These are phyloP conservation scores for Lactifluus echinatus DNA, from an alignment of 768 basidiomycete species.

Conservation along the genomic window DNA sequence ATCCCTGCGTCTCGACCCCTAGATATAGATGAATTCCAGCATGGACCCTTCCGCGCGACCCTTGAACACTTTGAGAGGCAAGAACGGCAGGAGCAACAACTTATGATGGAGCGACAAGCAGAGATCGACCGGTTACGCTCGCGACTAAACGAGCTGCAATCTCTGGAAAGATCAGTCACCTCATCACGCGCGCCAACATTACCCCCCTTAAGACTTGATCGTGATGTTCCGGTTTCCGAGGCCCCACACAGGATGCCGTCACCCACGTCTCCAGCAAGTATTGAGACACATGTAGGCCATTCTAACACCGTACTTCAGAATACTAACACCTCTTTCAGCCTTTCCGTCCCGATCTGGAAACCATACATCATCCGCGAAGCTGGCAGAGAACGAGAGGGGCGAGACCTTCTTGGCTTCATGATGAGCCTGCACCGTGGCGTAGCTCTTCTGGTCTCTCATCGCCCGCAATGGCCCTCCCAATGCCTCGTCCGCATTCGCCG, in stretches of 20 bases:
- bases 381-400: conserved; percentile 9
- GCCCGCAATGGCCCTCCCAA: background rate
- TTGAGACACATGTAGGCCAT: background rate
- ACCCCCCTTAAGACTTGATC: conserved; percentile 18
- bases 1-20: conserved; percentile 4
- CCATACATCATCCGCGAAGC: conserved; percentile 7
- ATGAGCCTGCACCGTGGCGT: conserved; percentile 5
- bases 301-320: background rate
- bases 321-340: conserved; percentile 4
- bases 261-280: background rate
- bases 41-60: conserved; percentile 26
- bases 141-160: conserved; percentile 13
- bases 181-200: conserved; percentile 17
- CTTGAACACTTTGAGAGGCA: conserved; percentile 11
- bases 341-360: conserved; percentile 7
- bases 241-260: conserved; percentile 3
- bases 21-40: conserved; percentile 23
- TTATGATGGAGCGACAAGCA: conserved; percentile 15
- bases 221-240: conserved; percentile 3
- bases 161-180: background rate
- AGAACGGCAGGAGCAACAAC: conserved; percentile 12
- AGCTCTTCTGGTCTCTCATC: conserved; percentile 1
- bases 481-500: conserved; percentile 15
- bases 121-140: conserved; percentile 18
- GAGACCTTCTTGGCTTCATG: background rate